phyloP scores from a whole-genome alignment of 2,329 filamentous ascomycete species.

The Diplodia mutila region DNA sequence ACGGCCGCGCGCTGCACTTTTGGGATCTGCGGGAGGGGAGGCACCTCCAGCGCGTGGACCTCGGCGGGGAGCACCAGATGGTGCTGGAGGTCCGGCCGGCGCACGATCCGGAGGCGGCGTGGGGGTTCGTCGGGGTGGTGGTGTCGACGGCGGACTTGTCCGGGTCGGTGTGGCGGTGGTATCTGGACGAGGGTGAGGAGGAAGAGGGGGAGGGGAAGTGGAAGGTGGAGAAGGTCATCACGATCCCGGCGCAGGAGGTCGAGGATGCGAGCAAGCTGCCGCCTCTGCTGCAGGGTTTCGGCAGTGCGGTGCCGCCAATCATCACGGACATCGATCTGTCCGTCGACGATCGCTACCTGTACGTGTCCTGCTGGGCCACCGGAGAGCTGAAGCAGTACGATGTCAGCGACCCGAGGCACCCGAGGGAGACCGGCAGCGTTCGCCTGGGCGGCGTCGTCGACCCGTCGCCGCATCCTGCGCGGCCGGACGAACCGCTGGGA shows the following conservation, averaged over 20 bases:
- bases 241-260: not conserved
- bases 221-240: slow-evolving; percentile 4
- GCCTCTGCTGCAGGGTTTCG: slow-evolving; percentile 2
- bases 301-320: not conserved
- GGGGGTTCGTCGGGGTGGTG: slow-evolving; percentile 2
- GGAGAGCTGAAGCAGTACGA: slow-evolving; percentile 7
- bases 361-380: not conserved
- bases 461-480: not conserved
- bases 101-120: not conserved
- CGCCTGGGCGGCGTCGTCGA: not conserved
- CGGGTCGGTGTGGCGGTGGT: not conserved
- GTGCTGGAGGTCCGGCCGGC: slow-evolving; percentile 1
- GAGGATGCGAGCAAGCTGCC: not conserved
- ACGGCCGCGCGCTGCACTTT: slow-evolving; percentile 4
- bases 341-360: not conserved
- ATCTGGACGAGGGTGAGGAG: not conserved
- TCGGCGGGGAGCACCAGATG: slow-evolving; percentile 6
- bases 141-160: not conserved
- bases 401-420: not conserved
- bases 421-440: not conserved
- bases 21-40: not conserved
- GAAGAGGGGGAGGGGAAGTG: not conserved
- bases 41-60: not conserved
- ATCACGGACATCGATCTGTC: slow-evolving; percentile 3
- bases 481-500: not conserved